A percentile compares a stretch with the other conserved stretches of the same genome.
These are phyloP conservation scores for Hericium rajendrae DNA, from an alignment of 768 basidiomycete species.

Conservation along the genomic window DNA sequence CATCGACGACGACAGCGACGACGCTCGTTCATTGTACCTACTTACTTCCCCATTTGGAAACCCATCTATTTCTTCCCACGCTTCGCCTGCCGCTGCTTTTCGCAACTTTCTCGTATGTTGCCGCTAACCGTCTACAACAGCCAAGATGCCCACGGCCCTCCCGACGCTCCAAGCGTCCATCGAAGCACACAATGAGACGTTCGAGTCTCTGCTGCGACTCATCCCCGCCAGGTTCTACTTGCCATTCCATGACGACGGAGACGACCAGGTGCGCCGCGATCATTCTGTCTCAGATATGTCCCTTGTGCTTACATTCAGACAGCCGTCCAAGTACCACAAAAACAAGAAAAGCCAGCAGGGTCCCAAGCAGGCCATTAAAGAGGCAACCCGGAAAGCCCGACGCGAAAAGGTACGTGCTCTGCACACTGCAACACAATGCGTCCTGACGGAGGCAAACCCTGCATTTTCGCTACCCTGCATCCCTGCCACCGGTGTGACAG, in stretches of 20 bases:
- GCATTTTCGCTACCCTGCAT: not conserved
- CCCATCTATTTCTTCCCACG: no score
- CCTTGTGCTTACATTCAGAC: not conserved
- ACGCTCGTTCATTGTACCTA: no score
- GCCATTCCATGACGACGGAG: conserved; percentile 43
- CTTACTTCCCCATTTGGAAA: no score
- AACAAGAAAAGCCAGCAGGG: conserved; percentile 72
- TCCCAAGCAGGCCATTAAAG: conserved; percentile 81
- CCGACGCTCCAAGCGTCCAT: conserved; percentile 49
- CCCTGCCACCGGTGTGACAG: conserved; percentile 29
- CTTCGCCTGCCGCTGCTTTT: no score
- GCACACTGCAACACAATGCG: not conserved
- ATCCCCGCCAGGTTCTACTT: conserved; percentile 91
- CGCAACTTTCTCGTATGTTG: no score
- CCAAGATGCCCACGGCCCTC: conserved; percentile 39
- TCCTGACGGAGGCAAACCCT: not conserved
- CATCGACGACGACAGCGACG: no score
- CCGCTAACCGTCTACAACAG: no score
- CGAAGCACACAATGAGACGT: conserved; percentile 77
- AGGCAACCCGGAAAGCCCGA: conserved; percentile 82
- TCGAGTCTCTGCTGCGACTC: conserved; percentile 72
- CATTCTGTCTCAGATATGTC: not conserved
- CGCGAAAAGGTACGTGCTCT: conserved; percentile 59
- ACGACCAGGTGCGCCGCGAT: conserved; percentile 46
- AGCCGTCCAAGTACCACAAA: conserved; percentile 67